Evolutionary conservation across 352 stramenopile species (phyloP), one percentile per base, ranked within the genome.

Genomic region (Phytophthora fragariae): DNA sequence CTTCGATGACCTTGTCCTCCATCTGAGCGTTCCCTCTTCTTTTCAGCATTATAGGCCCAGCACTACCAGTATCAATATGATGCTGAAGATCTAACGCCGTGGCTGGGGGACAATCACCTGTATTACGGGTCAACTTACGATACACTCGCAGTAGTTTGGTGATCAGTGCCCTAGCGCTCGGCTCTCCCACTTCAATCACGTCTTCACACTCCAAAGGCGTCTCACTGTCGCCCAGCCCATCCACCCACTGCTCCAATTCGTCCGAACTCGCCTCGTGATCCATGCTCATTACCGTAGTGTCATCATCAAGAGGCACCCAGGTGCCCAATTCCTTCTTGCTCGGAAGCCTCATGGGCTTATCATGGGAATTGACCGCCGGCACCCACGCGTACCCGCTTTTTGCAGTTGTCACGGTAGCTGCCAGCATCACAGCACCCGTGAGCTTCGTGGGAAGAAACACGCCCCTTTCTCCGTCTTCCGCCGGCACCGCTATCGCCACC

Each of bases 21-120:
- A 5, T 14, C 5, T 62, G 53, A 4, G 52, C 39, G 3, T 76
- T 65, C 2, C 64, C 11, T 5, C 37, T 57, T 10, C 35, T 3
- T 7, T 66, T 68, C n/a, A 62, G 39, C 19, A 62, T 27, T 5
- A 80, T 72, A 5, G 68, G 68, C 21, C 54, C 49, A 0, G 58
- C 46, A 1, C 44, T 33, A 1, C 65, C 56, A 0, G 73, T 80
- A 14, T 69, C 41, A 29, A 80, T 80, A 53, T 75, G 61, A 33
- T 72, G 72, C 17, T 57, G 19, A 4, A 73, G 59, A 12, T 63
- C 59, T 0, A 68, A 63, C 5, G 12, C 55, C 17, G 58, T 77
- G 6, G 35, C 24, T 2, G 64, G 70, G 5, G 59, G 60, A 52
- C 70, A 77, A 39, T 57, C 63, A 11, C 65, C 41, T 17, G 24